Conservation (phyloP, 106 monocot species). For the Gastrodia elata region DNA sequence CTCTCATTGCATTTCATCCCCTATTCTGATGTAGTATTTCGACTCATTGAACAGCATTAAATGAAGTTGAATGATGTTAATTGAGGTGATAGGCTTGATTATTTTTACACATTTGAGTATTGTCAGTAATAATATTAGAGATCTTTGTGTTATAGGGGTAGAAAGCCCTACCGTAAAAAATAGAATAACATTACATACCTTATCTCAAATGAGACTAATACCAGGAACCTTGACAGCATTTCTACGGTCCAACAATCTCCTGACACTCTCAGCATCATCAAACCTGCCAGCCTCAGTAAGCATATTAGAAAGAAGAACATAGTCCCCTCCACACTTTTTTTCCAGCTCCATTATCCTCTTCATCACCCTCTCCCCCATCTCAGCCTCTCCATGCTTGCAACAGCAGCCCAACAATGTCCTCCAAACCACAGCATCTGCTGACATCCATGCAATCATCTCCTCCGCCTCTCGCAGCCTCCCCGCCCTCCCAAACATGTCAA, state of each 20-base stretch:
- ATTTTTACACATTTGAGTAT: no score
- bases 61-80: no score
- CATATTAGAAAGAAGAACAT: slow-evolving; percentile 62
- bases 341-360: slow-evolving; percentile 51
- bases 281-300: slow-evolving; percentile 47
- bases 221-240: slow-evolving; percentile 55
- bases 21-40: no score
- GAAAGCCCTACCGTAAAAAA: no score
- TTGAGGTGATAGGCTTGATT: no score
- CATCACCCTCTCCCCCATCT: slow-evolving; percentile 60
- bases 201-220: slow-evolving; percentile 20
- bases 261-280: slow-evolving; percentile 53
- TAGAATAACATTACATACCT: neutral
- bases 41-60: no score
- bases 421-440: slow-evolving; percentile 41
- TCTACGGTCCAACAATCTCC: slow-evolving; percentile 44
- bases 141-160: no score
- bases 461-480: slow-evolving; percentile 58
- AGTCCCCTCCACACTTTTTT: slow-evolving; percentile 49
- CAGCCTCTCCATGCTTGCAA: slow-evolving; percentile 45
- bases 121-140: no score
- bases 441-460: slow-evolving; percentile 31
- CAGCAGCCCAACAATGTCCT: slow-evolving; percentile 68
- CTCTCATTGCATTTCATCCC: no score
- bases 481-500: slow-evolving; percentile 67